Evolutionary conservation across 768 basidiomycete species (phyloP).

Genomic region (Exidia glandulosa): DNA sequence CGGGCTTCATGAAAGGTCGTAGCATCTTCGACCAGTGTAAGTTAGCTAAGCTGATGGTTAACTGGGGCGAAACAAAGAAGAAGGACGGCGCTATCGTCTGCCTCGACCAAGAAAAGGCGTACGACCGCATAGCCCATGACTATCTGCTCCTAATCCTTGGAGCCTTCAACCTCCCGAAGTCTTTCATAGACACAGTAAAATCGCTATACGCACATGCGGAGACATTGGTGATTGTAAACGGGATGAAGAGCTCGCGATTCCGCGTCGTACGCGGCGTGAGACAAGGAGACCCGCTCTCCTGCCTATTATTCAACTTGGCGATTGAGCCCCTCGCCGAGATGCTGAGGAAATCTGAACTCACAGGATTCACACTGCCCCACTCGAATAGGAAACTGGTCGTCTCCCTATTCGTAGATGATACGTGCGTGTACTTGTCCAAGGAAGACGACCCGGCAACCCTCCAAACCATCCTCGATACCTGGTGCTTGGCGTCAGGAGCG

Average conservation of each 20-base stretch:
- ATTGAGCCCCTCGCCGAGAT: slow-evolving; percentile 29
- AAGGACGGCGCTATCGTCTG: slow-evolving; percentile 7
- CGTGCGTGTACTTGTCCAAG: slow-evolving; percentile 23
- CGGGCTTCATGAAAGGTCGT: slow-evolving; percentile 26
- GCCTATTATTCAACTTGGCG: slow-evolving; percentile 29
- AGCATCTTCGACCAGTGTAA: slow-evolving; percentile 22
- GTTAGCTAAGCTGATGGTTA: slow-evolving; percentile 11
- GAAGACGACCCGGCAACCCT: slow-evolving; percentile 19
- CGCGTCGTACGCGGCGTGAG: slow-evolving; percentile 21
- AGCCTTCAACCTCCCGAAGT: slow-evolving; percentile 1
- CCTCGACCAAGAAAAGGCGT: slow-evolving; percentile 13
- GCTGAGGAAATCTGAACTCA: slow-evolving; percentile 14
- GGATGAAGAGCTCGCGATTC: slow-evolving; percentile 15
- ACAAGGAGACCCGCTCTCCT: slow-evolving; percentile 30
- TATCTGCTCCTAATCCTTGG: slow-evolving; percentile 8
- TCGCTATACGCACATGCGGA: slow-evolving; percentile 20
- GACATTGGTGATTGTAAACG: slow-evolving; percentile 24
- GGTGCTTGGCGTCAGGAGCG: slow-evolving; percentile 31
- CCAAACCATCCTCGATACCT: slow-evolving; percentile 17
- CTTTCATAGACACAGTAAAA: slow-evolving; percentile 15
- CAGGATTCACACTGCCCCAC: slow-evolving; percentile 12
- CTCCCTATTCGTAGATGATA: slow-evolving; percentile 30
- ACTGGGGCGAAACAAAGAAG: slow-evolving; percentile 7
- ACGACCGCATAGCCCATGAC: slow-evolving; percentile 11
- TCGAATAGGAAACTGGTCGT: slow-evolving; percentile 4